A percentile compares a stretch with the other conserved stretches of the same genome.
These are phyloP conservation scores for Globisporangium spinosum DNA, from an alignment of 352 stramenopile genomes.

Conservation along the genomic window DNA sequence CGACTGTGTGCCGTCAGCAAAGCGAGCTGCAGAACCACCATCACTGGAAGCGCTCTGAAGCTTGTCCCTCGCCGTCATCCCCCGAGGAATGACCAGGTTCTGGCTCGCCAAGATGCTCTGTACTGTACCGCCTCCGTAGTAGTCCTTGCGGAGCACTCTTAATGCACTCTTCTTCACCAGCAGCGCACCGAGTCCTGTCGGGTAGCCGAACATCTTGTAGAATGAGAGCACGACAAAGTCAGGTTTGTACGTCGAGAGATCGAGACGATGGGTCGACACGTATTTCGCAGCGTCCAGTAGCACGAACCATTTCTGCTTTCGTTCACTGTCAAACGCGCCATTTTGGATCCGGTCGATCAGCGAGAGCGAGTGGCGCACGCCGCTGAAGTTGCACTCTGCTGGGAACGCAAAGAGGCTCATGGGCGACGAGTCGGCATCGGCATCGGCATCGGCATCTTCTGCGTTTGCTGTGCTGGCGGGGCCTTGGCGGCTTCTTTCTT, in stretches of 20 bases:
- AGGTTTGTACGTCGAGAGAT: conserved; percentile 39
- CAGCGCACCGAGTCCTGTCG: conserved; percentile 61
- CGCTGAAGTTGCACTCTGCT: conserved; percentile 80
- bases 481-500: conserved; percentile 14
- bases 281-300: conserved; percentile 74
- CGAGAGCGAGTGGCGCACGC: conserved; percentile 39
- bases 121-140: conserved; percentile 66
- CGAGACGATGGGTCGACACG: conserved; percentile 45
- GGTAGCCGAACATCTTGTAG: conserved; percentile 83
- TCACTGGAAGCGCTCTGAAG: neutral
- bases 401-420: conserved; percentile 63
- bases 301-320: conserved; percentile 40
- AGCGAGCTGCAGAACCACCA: conserved; percentile 19
- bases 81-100: conserved; percentile 35
- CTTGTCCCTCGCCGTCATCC: conserved; percentile 15
- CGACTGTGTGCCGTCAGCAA: conserved; percentile 65
- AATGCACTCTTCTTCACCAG: conserved; percentile 41
- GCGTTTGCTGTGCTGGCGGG: neutral
- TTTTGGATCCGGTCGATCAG: conserved; percentile 37
- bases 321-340: conserved; percentile 7
- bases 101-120: conserved; percentile 50
- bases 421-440: conserved; percentile 6
- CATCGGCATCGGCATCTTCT: conserved; percentile 8
- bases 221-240: conserved; percentile 81
- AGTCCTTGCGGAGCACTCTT: conserved; percentile 41